These are phyloP conservation scores for Dipteronia sinensis DNA, from an alignment of 345 rosid species.

Conservation along the genomic window DNA sequence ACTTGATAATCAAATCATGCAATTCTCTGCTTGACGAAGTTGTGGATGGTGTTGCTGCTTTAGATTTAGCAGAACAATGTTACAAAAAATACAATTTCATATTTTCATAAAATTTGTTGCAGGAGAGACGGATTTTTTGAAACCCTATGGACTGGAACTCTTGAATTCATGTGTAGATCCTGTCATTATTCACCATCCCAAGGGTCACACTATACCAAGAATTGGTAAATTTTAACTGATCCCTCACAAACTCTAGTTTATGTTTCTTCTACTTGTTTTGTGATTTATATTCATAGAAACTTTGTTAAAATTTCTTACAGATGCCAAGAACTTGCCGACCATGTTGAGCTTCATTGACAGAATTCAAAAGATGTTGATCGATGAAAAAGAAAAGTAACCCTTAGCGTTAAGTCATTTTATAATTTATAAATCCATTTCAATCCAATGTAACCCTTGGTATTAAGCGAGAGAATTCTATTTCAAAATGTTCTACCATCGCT, in stretches of 20 bases:
- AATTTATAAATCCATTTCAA: background rate
- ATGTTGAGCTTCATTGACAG: slow-evolving; percentile 48
- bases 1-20: too few species aligned
- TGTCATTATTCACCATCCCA: slow-evolving; percentile 74
- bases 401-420: background rate
- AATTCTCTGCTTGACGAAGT: background rate
- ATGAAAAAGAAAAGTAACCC: slow-evolving; percentile 26
- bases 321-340: slow-evolving; percentile 55
- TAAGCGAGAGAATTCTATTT: background rate
- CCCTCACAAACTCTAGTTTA: background rate
- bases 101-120: slow-evolving; percentile 16
- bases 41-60: too few species aligned
- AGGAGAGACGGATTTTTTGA: slow-evolving; percentile 89
- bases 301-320: slow-evolving; percentile 32
- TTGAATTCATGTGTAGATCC: slow-evolving; percentile 56
- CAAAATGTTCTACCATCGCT: background rate
- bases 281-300: background rate
- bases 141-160: slow-evolving; percentile 62
- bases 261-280: background rate
- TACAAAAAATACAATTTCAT: background rate
- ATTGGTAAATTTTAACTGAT: slow-evolving; percentile 43
- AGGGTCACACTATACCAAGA: slow-evolving; percentile 90
- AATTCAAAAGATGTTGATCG: slow-evolving; percentile 37
- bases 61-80: too few species aligned
- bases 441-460: background rate